Evolutionary conservation across 1,139 yeast species (phyloP), one percentile per base, ranked within the genome.

Genomic region (Candida frijolesensis): DNA sequence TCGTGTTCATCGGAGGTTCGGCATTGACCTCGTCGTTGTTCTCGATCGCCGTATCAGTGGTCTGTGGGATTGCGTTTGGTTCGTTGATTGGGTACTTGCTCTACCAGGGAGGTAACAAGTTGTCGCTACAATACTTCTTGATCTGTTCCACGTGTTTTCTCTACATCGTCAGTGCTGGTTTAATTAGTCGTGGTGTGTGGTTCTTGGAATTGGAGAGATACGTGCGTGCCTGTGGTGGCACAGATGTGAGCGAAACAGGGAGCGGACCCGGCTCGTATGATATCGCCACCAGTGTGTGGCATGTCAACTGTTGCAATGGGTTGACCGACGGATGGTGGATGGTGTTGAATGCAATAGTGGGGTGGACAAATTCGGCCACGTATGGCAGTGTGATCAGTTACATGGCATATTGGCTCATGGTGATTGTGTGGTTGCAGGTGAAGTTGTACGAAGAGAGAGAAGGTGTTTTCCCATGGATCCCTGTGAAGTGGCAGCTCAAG

Each of bases 301-400:
- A 92, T 71, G 97, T 92, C 40, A 91, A 92, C 73, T 92, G 97
- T 70, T 92, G 98, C 72, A 90, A 90, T 67, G 97, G 97, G 16
- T 84, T 87, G 58, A 86, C 80, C 42, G 96, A 88, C 65, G 92
- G 92, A 35, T 94, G 96, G 55, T 92, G 97, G 97, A 90, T 89
- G 86, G 78, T 92, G 35, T 80, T 91, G 66, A 91, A 94, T 59
- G 97, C 98, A 5, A 73, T 92, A 12, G 78, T 94, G 51, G 99
- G 98, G 1, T 92, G 99, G 99, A 89, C 94, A 35, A 92, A 92
- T 68, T 83, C 95, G 35, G 98, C 97, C 15, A 91, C 97, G 1
- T 89, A 88, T 64, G 97, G 97, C 16, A 89, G 96, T 39, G 91
- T 92, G n/a, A 67, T 79, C 18, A 81, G 91, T 47, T 92, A 92